These are phyloP conservation scores for Candida germanica DNA, from an alignment of 805 yeast species.

Conservation along the genomic window DNA sequence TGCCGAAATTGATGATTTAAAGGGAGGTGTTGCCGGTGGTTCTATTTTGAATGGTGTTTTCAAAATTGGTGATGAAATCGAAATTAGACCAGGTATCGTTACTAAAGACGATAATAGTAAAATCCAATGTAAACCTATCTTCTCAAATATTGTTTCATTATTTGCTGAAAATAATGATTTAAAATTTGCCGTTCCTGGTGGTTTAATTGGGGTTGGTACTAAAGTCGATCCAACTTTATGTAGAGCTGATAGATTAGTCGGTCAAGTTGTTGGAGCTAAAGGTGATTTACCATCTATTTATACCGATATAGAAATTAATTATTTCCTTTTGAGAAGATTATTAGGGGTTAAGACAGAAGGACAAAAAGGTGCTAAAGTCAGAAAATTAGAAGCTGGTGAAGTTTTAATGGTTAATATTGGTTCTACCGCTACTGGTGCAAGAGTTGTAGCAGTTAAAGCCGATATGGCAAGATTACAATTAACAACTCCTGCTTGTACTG, in stretches of 20 bases:
- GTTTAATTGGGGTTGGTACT: constrained; percentile 98
- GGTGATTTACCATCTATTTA: constrained; percentile 94
- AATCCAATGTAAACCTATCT: constrained; percentile 93
- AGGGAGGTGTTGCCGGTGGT: constrained; percentile 99
- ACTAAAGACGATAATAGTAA: constrained; percentile 86
- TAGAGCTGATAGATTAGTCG: constrained; percentile 98
- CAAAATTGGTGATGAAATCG: constrained; percentile 96
- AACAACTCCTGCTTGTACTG: constrained; percentile 98
- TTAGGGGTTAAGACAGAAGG: constrained; percentile 98
- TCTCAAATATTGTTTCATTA: constrained; percentile 87
- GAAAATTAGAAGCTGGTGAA: constrained; percentile 90
- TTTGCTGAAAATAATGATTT: constrained; percentile 97
- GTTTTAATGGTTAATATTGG: constrained; percentile 99
- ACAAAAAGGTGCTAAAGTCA: constrained; percentile 88
- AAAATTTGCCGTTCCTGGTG: constrained; percentile 99
- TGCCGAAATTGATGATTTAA: constrained; percentile 91
- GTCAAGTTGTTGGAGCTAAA: constrained; percentile 98
- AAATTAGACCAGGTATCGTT: constrained; percentile 98
- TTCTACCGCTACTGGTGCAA: constrained; percentile 98
- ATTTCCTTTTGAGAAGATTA: constrained; percentile 92
- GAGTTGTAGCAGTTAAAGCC: constrained; percentile 96
- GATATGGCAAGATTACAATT: constrained; percentile 98
- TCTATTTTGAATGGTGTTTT: constrained; percentile 96
- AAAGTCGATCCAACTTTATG: constrained; percentile 98
- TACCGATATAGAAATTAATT: constrained; percentile 96